A percentile compares a stretch with the other conserved stretches of the same genome.
phyloP scores from a whole-genome alignment of 257 asterid species.

The Ilex aquifolium region DNA sequence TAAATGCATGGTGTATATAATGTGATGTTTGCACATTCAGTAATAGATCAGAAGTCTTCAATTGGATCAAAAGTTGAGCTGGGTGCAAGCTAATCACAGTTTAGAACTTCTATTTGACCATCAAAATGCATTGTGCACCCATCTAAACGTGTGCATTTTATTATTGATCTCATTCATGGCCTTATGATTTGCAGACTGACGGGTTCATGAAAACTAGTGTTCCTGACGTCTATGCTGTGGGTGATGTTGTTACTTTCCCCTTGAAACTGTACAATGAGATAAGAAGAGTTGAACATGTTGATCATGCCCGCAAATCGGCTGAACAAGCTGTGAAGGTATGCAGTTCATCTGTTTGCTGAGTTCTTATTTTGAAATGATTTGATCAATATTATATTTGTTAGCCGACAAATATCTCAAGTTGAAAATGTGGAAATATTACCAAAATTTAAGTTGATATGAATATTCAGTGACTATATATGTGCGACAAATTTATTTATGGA shows the following conservation, averaged over 20 bases:
- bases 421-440: too few relatives aligned
- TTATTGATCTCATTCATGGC: not conserved
- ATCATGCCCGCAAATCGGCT: slow-evolving; percentile 92
- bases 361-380: not conserved
- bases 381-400: not conserved
- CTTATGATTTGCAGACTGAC: slow-evolving; percentile 68
- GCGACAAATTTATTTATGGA: too few relatives aligned
- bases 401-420: not conserved
- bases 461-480: too few relatives aligned
- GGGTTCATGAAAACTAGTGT: slow-evolving; percentile 66
- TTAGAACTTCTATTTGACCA: not conserved
- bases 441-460: too few relatives aligned
- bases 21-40: too few relatives aligned
- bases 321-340: slow-evolving; percentile 94
- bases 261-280: slow-evolving; percentile 68
- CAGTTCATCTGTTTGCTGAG: not conserved
- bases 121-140: not conserved
- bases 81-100: too few relatives aligned
- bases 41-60: too few relatives aligned
- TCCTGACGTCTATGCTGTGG: slow-evolving; percentile 85
- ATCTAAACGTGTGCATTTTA: too few relatives aligned
- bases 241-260: slow-evolving; percentile 95
- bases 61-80: too few relatives aligned
- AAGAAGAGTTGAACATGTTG: slow-evolving; percentile 91
- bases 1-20: too few relatives aligned